A percentile compares a stretch with the other conserved stretches of the same genome.
Evolutionary conservation across 2,329 filamentous ascomycete genomes (phyloP).

Genomic region (Ophiocordyceps camponoti-rufipedis): DNA sequence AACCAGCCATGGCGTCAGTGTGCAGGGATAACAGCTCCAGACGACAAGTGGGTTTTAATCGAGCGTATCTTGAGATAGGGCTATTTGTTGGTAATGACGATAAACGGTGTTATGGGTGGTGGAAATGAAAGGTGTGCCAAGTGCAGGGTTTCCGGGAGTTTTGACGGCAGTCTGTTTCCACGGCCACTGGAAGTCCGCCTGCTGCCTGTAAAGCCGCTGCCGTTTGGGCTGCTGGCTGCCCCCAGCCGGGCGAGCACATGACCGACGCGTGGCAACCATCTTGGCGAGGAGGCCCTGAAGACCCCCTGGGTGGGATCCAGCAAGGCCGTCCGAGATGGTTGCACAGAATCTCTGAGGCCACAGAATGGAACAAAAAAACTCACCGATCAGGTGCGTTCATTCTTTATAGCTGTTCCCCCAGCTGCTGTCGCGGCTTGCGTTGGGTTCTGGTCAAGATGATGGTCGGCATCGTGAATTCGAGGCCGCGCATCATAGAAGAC

Average conservation of each 20-base stretch:
- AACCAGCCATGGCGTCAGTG: conserved; percentile 12
- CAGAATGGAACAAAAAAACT: conserved; percentile 6
- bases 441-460: not conserved
- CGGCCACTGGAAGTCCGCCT: not conserved
- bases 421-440: not conserved
- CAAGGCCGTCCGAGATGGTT: not conserved
- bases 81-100: not conserved
- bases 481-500: too few relatives aligned
- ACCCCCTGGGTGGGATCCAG: not conserved
- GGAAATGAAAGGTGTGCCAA: not conserved
- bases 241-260: not conserved
- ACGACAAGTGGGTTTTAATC: too few relatives aligned
- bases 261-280: not conserved
- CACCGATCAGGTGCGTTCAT: conserved; percentile 42
- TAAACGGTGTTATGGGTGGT: not conserved
- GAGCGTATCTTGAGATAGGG: not conserved
- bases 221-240: not conserved
- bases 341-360: not conserved
- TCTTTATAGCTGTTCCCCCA: conserved; percentile 5
- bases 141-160: not conserved
- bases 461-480: not conserved
- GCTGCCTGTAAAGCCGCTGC: not conserved
- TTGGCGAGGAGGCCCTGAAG: not conserved
- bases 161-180: not conserved
- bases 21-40: too few relatives aligned